Base-by-base conservation (phyloP, 352 stramenopile species). In the Phytophthora aleatoria region DNA sequence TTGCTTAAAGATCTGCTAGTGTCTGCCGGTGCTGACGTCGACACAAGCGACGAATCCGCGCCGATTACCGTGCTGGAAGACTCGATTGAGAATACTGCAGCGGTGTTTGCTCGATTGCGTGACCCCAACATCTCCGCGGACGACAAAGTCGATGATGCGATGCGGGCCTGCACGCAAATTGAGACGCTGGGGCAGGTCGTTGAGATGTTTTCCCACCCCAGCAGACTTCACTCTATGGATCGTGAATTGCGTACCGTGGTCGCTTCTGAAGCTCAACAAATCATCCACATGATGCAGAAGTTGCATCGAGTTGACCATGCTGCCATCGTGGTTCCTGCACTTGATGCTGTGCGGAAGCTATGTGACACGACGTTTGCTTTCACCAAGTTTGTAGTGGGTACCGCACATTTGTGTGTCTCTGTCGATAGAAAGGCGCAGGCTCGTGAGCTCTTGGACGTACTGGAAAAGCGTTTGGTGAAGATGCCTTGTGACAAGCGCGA, bases 261-360 rank as follows among this genome's bases (percentile, higher is more conserved):
- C 3, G 12, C 49, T 7, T 50, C 43, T 1, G 61, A 61, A 36
- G 44, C 51, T 2, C 33, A 20, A 7, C 61, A 50, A 53, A 20
- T 65, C n/a, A 61, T 74, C 10, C 67, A 75, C 38, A 58, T 71
- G 57, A 68, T 71, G 67, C 57, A 75, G 52, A 74, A 71, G 36
- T 47, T 71, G 0, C 33, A 68, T 51, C 67, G 62, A 10, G 50
- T 71, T 55, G 52, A 67, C 27, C 52, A 71, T 27, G 43, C 43
- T 36, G 44, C 51, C 1, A 31, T 52, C 30, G n/a, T 38, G 1
- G 45, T 26, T 6, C 35, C 51, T 6, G 51, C 45, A 1, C 45
- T 74, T 8, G 52, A 48, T 26, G 42, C 67, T 15, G 56, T 62
- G 28, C 43, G 45, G 27, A 39, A 62, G 8, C 53, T 63, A 1